Conservation (phyloP, 2,329 filamentous ascomycete species). For the Chaetomium sp. region DNA sequence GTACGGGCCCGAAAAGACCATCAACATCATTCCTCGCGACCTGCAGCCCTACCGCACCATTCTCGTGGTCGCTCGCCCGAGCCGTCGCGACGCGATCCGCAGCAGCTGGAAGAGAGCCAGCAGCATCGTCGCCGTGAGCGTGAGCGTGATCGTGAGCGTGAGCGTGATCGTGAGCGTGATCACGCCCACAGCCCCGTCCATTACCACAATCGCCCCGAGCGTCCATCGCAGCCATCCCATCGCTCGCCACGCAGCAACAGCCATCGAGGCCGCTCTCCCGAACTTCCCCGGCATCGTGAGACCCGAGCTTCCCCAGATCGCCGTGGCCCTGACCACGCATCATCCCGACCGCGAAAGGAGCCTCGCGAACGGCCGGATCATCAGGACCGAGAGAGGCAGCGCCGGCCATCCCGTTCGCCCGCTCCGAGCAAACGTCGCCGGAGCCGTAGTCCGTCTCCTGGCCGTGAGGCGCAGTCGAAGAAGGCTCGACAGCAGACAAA, state of each 20-base stretch:
- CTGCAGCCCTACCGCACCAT: conserved; percentile 1
- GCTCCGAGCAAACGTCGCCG: conserved; percentile 26
- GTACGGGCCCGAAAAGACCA: conserved; percentile 20
- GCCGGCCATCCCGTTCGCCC: conserved; percentile 23
- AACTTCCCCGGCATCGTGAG: conserved; percentile 13
- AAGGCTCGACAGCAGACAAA: conserved; percentile 22
- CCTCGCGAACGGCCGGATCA: conserved; percentile 8
- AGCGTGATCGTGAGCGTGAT: conserved; percentile 15
- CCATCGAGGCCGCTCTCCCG: conserved; percentile 19
- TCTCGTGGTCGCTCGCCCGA: conserved; percentile 14
- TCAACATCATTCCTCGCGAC: conserved; percentile 18
- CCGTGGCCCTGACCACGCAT: conserved; percentile 2
- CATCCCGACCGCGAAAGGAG: conserved; percentile 13
- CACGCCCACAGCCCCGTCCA: conserved; percentile 18
- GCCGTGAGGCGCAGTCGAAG: conserved; percentile 18
- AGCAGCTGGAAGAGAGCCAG: neutral
- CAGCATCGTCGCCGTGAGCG: no score
- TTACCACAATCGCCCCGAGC: conserved; percentile 10
- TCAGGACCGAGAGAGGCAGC: conserved; percentile 3
- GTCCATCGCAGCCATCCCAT: conserved; percentile 12
- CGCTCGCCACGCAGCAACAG: conserved; percentile 13
- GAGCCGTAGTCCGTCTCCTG: conserved; percentile 24
- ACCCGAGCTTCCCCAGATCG: conserved; percentile 16
- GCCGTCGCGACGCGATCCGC: conserved; percentile 13
- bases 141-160: conserved; percentile 9